These are phyloP conservation scores for Mortierella sp. DNA, from an alignment of 371 early-diverging fungal species.

Conservation along the genomic window DNA sequence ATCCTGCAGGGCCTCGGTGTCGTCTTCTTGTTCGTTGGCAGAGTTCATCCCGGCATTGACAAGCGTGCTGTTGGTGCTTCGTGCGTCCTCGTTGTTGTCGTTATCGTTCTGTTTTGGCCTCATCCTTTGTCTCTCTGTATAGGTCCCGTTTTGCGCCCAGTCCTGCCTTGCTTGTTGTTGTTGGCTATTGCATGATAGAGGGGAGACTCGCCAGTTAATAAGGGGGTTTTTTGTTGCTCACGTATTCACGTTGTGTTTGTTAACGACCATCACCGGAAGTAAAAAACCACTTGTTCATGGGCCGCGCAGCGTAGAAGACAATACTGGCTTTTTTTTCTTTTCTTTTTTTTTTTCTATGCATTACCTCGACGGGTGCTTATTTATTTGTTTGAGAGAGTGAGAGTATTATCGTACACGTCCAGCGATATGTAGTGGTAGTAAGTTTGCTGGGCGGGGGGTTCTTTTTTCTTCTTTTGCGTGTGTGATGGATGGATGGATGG, in stretches of 20 bases:
- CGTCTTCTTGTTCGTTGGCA: constrained; percentile 46
- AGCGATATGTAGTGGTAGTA: neutral
- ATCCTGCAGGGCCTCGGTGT: constrained; percentile 23
- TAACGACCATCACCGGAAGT: no score
- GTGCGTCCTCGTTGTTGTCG: constrained; percentile 67
- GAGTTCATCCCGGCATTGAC: constrained; percentile 67
- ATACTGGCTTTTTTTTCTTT: neutral
- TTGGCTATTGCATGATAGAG: neutral
- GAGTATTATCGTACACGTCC: neutral
- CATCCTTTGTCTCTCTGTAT: constrained; percentile 18
- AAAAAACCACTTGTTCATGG: no score
- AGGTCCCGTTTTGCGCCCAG: neutral
- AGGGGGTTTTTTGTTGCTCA: neutral
- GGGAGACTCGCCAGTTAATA: neutral
- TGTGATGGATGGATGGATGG: neutral
- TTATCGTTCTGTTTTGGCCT: constrained; percentile 43
- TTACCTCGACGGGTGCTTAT: constrained; percentile 6
- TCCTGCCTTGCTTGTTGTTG: neutral
- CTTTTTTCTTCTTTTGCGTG: neutral
- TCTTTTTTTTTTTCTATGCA: neutral
- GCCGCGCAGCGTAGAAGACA: no score
- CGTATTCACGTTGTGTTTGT: no score
- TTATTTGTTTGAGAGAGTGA: neutral
- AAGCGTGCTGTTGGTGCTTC: constrained; percentile 72
- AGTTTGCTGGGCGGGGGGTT: neutral